Evolutionary conservation across 306 rosid genomes (phyloP), one percentile per base, ranked within the genome.

Genomic region (Urtica urens): DNA sequence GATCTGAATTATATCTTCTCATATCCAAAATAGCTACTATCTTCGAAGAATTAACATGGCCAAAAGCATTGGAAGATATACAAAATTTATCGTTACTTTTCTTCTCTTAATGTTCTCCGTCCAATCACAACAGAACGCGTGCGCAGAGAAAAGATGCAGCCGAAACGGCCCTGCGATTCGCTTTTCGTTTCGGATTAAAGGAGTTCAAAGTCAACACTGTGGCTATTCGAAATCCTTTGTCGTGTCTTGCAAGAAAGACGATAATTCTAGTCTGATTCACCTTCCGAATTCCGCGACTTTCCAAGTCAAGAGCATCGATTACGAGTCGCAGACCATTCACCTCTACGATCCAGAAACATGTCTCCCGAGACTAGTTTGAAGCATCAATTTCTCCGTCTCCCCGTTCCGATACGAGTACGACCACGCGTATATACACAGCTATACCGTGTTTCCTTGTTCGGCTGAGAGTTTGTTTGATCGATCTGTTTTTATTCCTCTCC

Each of bases 321-420:
- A 68, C 48, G 6, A 56, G 9, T 21, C 54, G 16, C 68, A 68
- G 9, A 1, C 19, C 42, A 8, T 68, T 1, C 30, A 16, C 1
- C 23, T 49, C 1, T 60, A 58, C 20, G 61, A 65, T 29, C 61
- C 76, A 3, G 7, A 50, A 0, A 45, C 35, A 3, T 71, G 77
- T 27, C 57, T 60, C 24, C 20, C 64, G 8, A 38, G 40, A 1
- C 31, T 11, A 10, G 14, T 46, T 24, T 8, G 31, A 10, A 7
- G n/a, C n/a, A 16, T 35, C 10, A 35, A 35, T 16, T 13, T 35
- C 3, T 35, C 40, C 40, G 11, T 16, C 4, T 35, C 40, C n/a
- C 40, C 40, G 7, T 35, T 35, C 40, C 11, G n/a, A 35, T 35
- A 35, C 40, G 40, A 14, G 15, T n/a, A n/a, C n/a, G 40, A 35